Percentiles rank a stretch among this genome's conserved stretches.
These are phyloP conservation scores for Lachnellula suecica DNA, from an alignment of 2,329 filamentous ascomycete species.

Conservation along the genomic window DNA sequence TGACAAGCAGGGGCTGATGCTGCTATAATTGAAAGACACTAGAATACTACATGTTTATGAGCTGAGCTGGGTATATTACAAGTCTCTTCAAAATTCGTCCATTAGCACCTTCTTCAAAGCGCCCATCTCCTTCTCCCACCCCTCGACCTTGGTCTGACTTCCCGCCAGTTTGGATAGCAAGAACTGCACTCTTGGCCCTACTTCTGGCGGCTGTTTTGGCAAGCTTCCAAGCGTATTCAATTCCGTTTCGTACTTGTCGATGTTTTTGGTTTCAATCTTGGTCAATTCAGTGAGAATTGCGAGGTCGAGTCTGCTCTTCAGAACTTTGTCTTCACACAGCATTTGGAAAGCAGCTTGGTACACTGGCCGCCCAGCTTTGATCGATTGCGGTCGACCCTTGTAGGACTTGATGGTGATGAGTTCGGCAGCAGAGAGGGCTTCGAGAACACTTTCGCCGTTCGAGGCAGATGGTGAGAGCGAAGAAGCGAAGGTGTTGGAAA, in stretches of 20 bases:
- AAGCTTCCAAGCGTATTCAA: constrained; percentile 68
- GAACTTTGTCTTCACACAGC: constrained; percentile 68
- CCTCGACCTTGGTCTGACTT: constrained; percentile 74
- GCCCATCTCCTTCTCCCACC: constrained; percentile 71
- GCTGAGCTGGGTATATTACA: constrained; percentile 20
- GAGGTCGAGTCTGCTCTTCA: constrained; percentile 73
- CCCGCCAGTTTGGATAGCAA: constrained; percentile 69
- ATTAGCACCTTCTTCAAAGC: constrained; percentile 69
- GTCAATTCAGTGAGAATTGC: constrained; percentile 67
- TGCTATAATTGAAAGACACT: too few relatives aligned
- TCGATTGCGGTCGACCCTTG: constrained; percentile 74
- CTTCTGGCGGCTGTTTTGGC: constrained; percentile 68
- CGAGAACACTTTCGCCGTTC: constrained; percentile 73
- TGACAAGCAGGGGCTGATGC: too few relatives aligned
- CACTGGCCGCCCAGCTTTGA: constrained; percentile 82
- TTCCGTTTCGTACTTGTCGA: constrained; percentile 79
- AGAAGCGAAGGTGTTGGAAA: constrained; percentile 71
- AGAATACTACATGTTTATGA: background rate
- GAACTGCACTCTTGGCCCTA: constrained; percentile 66
- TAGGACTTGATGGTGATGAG: constrained; percentile 74
- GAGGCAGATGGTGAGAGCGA: constrained; percentile 47
- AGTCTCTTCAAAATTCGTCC: constrained; percentile 38
- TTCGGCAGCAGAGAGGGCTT: constrained; percentile 80
- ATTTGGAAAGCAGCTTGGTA: constrained; percentile 80
- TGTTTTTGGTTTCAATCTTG: constrained; percentile 69